These are phyloP conservation scores for Sphagnum contortum DNA, from an alignment of 225 moss, liverwort and hornwort genomes.

Conservation along the genomic window DNA sequence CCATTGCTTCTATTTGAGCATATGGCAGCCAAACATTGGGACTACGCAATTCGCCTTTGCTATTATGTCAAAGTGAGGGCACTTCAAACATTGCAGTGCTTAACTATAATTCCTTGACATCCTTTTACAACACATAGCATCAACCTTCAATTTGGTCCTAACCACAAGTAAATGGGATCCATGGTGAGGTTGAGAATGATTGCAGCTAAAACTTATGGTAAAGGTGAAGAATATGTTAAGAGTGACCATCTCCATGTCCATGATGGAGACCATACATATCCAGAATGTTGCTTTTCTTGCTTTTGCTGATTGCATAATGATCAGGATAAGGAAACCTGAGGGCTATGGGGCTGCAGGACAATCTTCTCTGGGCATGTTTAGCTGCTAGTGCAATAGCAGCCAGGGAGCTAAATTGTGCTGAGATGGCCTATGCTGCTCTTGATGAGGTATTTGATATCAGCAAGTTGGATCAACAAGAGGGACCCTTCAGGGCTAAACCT, in stretches of 20 bases:
- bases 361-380: conserved; percentile 87
- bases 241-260: no score
- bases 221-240: no score
- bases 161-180: no score
- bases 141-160: no score
- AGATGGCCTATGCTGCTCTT: conserved; percentile 80
- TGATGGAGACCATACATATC: no score
- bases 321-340: no score
- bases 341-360: conserved; percentile 39
- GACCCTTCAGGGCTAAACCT: no score
- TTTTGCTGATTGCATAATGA: no score
- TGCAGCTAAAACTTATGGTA: no score
- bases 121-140: not conserved
- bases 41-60: conserved; percentile 62
- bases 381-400: conserved; percentile 62
- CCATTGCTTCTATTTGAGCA: conserved; percentile 71
- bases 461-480: no score
- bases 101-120: not conserved
- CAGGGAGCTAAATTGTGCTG: conserved; percentile 65
- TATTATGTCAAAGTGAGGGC: conserved; percentile 49
- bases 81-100: not conserved
- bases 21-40: conserved; percentile 67
- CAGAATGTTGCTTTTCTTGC: no score
- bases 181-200: no score
- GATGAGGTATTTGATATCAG: conserved; percentile 46